These are phyloP conservation scores for Stylosanthes scabra DNA, from an alignment of 331 rosid species.

Conservation along the genomic window DNA sequence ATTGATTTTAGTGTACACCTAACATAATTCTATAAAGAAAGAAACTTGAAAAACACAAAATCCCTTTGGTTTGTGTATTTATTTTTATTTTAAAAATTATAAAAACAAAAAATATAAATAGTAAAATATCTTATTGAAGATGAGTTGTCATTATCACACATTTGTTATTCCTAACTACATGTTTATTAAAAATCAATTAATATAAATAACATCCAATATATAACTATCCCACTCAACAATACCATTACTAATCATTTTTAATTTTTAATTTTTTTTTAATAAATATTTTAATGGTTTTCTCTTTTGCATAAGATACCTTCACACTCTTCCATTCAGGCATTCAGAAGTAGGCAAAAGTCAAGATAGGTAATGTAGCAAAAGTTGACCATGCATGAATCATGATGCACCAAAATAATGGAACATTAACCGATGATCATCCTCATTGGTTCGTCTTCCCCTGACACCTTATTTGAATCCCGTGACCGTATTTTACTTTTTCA, in stretches of 20 bases:
- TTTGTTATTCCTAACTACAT: not conserved
- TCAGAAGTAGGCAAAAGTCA: slow-evolving; percentile 15
- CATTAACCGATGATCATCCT: slow-evolving; percentile 9
- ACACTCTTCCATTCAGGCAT: not conserved
- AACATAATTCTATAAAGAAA: not conserved
- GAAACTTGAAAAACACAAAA: too few relatives aligned
- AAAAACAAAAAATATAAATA: too few relatives aligned
- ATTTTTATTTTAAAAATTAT: too few relatives aligned
- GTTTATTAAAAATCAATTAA: slow-evolving; percentile 5
- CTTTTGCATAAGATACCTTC: slow-evolving; percentile 15
- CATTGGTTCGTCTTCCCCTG: slow-evolving; percentile 22
- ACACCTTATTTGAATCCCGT: not conserved
- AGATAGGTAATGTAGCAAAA: not conserved
- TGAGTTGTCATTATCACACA: not conserved
- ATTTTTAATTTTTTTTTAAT: too few relatives aligned
- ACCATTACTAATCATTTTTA: too few relatives aligned
- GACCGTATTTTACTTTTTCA: not conserved
- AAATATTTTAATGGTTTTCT: not conserved
- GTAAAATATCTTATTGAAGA: not conserved
- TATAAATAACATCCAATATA: not conserved
- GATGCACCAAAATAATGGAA: not conserved
- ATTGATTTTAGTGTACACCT: too few relatives aligned
- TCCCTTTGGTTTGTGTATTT: too few relatives aligned
- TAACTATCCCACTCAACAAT: too few relatives aligned
- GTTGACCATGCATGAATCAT: not conserved